Evolutionary conservation across 2,329 filamentous ascomycete genomes (phyloP), one percentile per base, ranked within the genome.

Genomic region (Neobulgaria alba): DNA sequence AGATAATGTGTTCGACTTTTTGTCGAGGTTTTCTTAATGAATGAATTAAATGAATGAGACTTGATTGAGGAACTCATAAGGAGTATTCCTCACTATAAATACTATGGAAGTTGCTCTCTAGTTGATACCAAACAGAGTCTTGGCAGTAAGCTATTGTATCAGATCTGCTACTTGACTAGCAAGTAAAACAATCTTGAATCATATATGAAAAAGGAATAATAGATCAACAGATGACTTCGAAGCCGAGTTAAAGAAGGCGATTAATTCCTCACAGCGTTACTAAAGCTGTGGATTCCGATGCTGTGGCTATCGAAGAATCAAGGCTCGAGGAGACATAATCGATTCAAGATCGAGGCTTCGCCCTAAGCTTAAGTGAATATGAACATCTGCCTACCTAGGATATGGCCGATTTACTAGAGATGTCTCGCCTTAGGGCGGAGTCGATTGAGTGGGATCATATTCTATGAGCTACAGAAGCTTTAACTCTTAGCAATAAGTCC

Each of bases 221-320:
- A n/a, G n/a, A n/a, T n/a, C n/a, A n/a, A n/a, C n/a, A n/a, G 41
- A 50, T 45, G 43, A 50, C 41, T 54, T 52, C 29, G 41, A 52
- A 41, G 35, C 45, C 18, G 46, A 55, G 38, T 29, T 55, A 33
- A 44, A 49, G 38, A 54, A 48, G 39, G 41, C 41, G 2, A 17
- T 49, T 33, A 3, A 42, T 23, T 33, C 48, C 51, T 41, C 51
- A 52, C 32, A 50, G 47, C 39, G 47, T 52, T 41, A 42, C 47
- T 29, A 43, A 43, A 42, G 49, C 47, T 15, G 45, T 52, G 33
- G 41, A 29, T 39, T 39, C 41, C 36, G 47, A 52, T 45, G 47
- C 47, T 41, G 26, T 37, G 20, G 38, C 43, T 16, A 46, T 52
- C 10, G 39, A 49, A 42, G 37, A 50, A 41, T 49, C 23, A 19